Conservation (phyloP, 2,329 filamentous ascomycete species). For the Ophiostoma perfectum region DNA sequence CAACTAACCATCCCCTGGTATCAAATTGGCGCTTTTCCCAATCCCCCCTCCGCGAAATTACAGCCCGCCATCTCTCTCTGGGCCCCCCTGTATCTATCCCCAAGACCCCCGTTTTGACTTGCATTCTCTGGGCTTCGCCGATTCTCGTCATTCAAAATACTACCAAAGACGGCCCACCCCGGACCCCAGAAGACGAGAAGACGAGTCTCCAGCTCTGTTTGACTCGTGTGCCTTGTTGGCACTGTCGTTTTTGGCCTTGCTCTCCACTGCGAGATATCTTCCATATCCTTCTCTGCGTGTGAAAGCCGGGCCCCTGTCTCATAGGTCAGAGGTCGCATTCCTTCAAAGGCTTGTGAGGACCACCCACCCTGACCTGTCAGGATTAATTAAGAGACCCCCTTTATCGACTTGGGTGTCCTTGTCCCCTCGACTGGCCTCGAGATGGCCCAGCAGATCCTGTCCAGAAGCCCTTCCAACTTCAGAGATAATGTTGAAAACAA, state of each 20-base stretch:
- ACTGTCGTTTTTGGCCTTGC: neutral
- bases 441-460: constrained; percentile 20
- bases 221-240: neutral
- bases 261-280: neutral
- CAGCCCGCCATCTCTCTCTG: constrained; percentile 22
- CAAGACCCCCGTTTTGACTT: neutral
- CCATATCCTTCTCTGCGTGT: neutral
- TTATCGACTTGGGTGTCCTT: constrained; percentile 16
- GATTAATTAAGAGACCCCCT: constrained; percentile 15
- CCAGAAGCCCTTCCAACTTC: constrained; percentile 12
- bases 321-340: neutral
- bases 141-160: neutral
- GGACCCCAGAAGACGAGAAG: constrained; percentile 8
- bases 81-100: neutral
- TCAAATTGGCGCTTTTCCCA: constrained; percentile 24
- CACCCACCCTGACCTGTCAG: constrained; percentile 1
- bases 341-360: constrained; percentile 3
- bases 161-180: neutral
- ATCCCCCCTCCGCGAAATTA: constrained; percentile 33
- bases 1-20: neutral
- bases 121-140: neutral
- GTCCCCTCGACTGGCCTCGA: constrained; percentile 1
- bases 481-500: constrained; percentile 15
- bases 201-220: neutral
- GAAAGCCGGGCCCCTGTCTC: neutral